Base-by-base conservation (phyloP, 2,329 filamentous ascomycete species). In the Fusarium camptoceras region DNA sequence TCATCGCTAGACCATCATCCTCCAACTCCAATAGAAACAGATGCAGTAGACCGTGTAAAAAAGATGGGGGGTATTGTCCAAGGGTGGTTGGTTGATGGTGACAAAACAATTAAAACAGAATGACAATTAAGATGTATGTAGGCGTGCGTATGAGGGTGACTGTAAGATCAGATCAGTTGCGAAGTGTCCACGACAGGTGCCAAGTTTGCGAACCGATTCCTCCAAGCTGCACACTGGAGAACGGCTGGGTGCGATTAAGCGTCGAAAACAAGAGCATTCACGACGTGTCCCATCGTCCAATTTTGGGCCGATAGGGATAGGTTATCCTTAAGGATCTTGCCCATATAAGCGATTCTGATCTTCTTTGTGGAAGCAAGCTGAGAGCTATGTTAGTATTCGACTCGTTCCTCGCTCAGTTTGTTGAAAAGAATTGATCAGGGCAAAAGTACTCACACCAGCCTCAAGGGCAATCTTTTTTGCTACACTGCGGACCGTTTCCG, bases 301-400 rank as follows among this genome's bases (percentile, higher is more conserved):
- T 91, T 92, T 73, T 96, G 91, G 5, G 86, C 85, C 46, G 83
- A 79, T 20, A 97, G 82, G 1, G 90, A 85, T 22, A 87, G 78
- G 56, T 85, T 85, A 69, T 95, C 92, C 70, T 90, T 89, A 47
- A 97, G 85, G 53, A 94, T 88, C 77, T 90, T 93, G 71, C 94
- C 94, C 79, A 96, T 86, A 78, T 97, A 97, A 22, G 89, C 90
- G 63, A 97, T 87, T 56, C 89, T 88, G 53, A 97, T 83, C 49
- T 84, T 87, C 66, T 88, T 88, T 46, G 82, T 83, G 10, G 83
- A 77, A 3, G 85, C 79, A 31, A 94, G 82, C 91, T 92, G 72
- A 18, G 15, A 37, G 8, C 4, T 2, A 18, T 31, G 63, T 75
- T 28, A 75, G 61, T 31, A 31, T 49, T 56, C 16, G 34, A 37